Evolutionary conservation across 441 rosid genomes (phyloP), one percentile per base, ranked within the genome.

Genomic region (Syzygium syzygioides): DNA sequence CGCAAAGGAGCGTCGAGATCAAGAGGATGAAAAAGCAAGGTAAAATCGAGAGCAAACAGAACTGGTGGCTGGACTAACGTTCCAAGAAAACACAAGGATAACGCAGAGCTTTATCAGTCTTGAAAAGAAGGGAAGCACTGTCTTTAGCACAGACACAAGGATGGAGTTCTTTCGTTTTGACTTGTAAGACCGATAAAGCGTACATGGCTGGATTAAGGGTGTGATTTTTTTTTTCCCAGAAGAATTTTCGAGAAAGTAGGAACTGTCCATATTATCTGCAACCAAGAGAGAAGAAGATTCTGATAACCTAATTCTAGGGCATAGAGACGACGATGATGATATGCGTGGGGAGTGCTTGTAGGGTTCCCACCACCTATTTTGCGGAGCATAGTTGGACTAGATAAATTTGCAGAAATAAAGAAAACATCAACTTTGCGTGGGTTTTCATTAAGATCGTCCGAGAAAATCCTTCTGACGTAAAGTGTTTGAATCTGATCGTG

Each of bases 381-480:
- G 32, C 28, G 66, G 66, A 28, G 26, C 7, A 60, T 7, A 28
- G 12, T 60, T 14, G 30, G 32, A 60, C 66, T 60, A 60, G 48
- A 45, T 45, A 45, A 60, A 60, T 60, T 60, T 60, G 7, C 14
- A 28, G n/a, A 28, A 12, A 60, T 60, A 60, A 60, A 28, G 30
- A 28, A 60, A 60, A 17, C 66, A 14, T 28, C 30, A 15, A 28
- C 26, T 28, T 60, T 60, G 66, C 1, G 66, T 7, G 7, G 54
- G 66, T 14, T 62, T n/a, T n/a, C 34, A 62, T 17, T 62, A 62
- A 14, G 14, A 62, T 62, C 10, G 34, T 3, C 32, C 4, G 19
- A n/a, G 71, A n/a, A n/a, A 14, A 14, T 0, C 0, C 14, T n/a
- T 62, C n/a, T 9, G 1, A 62, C 0, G 2, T n/a, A 7, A 17